Evolutionary conservation across 148 eudicot species (phyloP).

Genomic region (Chenopodium berlandieri): DNA sequence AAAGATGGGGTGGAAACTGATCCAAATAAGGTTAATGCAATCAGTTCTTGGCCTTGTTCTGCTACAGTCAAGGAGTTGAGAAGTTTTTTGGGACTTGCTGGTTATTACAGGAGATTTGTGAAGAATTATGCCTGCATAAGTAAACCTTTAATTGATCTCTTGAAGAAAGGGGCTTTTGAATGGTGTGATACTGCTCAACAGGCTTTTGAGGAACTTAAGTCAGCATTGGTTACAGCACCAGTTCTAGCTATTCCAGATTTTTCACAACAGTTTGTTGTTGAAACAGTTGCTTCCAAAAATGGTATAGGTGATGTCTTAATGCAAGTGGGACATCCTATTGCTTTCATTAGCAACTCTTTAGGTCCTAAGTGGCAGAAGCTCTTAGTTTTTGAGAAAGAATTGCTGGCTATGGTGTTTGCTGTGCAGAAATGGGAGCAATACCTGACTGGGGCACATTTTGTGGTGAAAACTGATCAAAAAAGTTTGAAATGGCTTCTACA

Average conservation of each 20-base stretch:
- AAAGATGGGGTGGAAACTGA: neutral
- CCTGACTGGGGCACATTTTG: no score
- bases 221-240: neutral
- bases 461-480: no score
- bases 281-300: neutral
- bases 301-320: neutral
- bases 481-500: no score
- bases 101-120: neutral
- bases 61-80: neutral
- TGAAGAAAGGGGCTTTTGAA: no score
- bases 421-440: no score
- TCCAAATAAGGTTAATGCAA: neutral
- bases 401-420: no score
- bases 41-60: neutral
- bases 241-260: neutral
- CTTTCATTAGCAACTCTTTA: no score
- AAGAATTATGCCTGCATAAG: neutral
- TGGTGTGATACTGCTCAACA: neutral
- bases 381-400: no score
- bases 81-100: neutral
- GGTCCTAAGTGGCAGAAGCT: no score
- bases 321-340: neutral
- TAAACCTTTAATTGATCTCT: neutral
- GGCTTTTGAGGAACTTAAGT: neutral
- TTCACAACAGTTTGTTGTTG: neutral